A percentile compares a stretch with the other conserved stretches of the same genome.
Evolutionary conservation across 2,329 filamentous ascomycete genomes (phyloP).

Genomic region (Aspergillus fumigatiaffinis): DNA sequence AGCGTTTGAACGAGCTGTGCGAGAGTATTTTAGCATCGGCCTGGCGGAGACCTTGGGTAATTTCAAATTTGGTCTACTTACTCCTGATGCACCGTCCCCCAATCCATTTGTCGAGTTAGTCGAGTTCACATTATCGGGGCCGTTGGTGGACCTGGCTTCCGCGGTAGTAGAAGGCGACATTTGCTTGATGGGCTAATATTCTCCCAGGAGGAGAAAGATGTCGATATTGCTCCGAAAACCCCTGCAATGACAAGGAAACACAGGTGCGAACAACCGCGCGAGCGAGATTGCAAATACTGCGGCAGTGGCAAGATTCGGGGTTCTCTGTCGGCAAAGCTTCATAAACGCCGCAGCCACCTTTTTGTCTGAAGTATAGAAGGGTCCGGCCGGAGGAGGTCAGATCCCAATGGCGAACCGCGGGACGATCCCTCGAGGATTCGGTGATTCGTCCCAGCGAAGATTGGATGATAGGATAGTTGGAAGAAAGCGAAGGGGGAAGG

Average conservation of each 20-base stretch:
- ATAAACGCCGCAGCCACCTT: background rate
- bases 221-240: background rate
- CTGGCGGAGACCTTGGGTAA: background rate
- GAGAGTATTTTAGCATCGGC: conserved; percentile 11
- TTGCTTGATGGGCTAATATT: background rate
- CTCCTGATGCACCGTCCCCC: conserved; percentile 26
- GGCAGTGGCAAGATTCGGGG: background rate
- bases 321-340: background rate
- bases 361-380: background rate
- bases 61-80: conserved; percentile 15
- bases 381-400: background rate
- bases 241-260: background rate
- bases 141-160: conserved; percentile 7
- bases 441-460: background rate
- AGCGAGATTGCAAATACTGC: background rate
- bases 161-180: conserved; percentile 14
- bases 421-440: background rate
- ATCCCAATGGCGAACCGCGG: background rate
- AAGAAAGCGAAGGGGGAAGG: background rate
- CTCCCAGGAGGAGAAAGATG: background rate
- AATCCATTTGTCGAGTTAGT: conserved; percentile 6
- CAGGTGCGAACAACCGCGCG: background rate
- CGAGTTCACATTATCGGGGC: conserved; percentile 5
- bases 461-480: background rate
- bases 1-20: conserved; percentile 39